Evolutionary conservation across 768 basidiomycete species (phyloP).

Genomic region (Boletus subparvulus): DNA sequence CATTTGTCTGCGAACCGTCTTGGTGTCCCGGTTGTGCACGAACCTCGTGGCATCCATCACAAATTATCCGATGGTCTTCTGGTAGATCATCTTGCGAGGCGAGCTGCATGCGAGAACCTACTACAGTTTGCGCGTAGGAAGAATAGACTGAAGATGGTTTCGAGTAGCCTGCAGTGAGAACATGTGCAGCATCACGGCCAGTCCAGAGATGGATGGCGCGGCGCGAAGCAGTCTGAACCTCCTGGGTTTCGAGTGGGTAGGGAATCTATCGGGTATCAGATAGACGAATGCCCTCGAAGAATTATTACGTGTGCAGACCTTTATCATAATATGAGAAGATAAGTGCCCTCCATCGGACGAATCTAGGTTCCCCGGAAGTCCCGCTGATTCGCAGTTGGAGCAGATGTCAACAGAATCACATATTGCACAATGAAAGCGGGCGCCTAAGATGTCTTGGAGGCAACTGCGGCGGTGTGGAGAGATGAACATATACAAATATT

Average conservation of each 20-base stretch:
- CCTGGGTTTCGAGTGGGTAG: conserved; percentile 68
- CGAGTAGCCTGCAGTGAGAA: conserved; percentile 47
- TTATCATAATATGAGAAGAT: conserved; percentile 91
- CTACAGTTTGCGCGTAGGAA: conserved; percentile 65
- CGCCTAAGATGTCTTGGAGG: conserved; percentile 85
- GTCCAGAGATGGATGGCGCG: conserved; percentile 76
- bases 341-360: conserved; percentile 74
- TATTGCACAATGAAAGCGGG: conserved; percentile 89
- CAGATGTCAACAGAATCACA: conserved; percentile 86
- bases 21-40: conserved; percentile 14
- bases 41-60: conserved; percentile 62
- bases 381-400: conserved; percentile 83
- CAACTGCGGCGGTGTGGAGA: conserved; percentile 52
- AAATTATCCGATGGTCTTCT: conserved; percentile 58
- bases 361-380: conserved; percentile 79
- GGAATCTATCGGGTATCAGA: conserved; percentile 62
- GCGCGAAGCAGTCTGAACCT: conserved; percentile 75
- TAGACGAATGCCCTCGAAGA: neutral
- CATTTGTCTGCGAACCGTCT: neutral
- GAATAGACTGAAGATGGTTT: conserved; percentile 61
- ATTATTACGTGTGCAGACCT: conserved; percentile 48
- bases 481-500: neutral
- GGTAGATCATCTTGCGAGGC: conserved; percentile 30
- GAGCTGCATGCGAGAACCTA: conserved; percentile 48
- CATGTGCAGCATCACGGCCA: conserved; percentile 67